These are phyloP conservation scores for Cladosporium cucumerinum DNA, from an alignment of 2,329 filamentous ascomycete genomes.

Conservation along the genomic window DNA sequence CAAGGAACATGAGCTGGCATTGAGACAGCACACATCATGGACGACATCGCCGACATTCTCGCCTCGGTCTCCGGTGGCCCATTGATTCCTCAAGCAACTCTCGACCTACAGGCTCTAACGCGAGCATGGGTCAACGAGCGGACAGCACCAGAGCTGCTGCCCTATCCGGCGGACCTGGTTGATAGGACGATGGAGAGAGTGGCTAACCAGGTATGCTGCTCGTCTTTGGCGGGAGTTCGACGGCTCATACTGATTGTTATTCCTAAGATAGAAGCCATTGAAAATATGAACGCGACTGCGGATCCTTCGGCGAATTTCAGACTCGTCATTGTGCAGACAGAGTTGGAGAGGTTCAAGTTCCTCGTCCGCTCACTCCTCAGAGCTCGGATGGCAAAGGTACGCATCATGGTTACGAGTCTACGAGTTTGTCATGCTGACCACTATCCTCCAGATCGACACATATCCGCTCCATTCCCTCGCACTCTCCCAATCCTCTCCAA, in stretches of 20 bases:
- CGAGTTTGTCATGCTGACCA: constrained; percentile 16
- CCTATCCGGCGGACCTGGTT: constrained; percentile 73
- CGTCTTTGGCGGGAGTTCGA: neutral
- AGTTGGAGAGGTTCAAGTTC: constrained; percentile 91
- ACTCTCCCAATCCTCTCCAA: constrained; percentile 35
- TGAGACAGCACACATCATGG: constrained; percentile 8
- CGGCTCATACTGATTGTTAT: neutral
- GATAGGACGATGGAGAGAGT: constrained; percentile 70
- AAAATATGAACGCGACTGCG: constrained; percentile 71
- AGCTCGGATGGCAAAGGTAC: constrained; percentile 80
- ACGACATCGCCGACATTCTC: constrained; percentile 52
- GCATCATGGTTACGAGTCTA: constrained; percentile 31
- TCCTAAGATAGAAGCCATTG: constrained; percentile 37
- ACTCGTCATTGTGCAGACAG: constrained; percentile 92
- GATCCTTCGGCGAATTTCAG: constrained; percentile 89
- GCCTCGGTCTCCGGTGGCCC: constrained; percentile 44
- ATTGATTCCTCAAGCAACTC: constrained; percentile 44
- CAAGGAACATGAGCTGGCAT: neutral
- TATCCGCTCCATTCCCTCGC: constrained; percentile 71
- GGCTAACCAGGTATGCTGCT: constrained; percentile 25
- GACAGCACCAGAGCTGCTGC: constrained; percentile 81
- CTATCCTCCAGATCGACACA: constrained; percentile 62
- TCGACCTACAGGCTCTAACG: constrained; percentile 84
- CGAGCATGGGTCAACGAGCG: constrained; percentile 92
- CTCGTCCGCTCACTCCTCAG: constrained; percentile 79